Evolutionary conservation across 2,329 filamentous ascomycete genomes (phyloP), one percentile per base, ranked within the genome.

Genomic region (Penicillium griseofulvum): DNA sequence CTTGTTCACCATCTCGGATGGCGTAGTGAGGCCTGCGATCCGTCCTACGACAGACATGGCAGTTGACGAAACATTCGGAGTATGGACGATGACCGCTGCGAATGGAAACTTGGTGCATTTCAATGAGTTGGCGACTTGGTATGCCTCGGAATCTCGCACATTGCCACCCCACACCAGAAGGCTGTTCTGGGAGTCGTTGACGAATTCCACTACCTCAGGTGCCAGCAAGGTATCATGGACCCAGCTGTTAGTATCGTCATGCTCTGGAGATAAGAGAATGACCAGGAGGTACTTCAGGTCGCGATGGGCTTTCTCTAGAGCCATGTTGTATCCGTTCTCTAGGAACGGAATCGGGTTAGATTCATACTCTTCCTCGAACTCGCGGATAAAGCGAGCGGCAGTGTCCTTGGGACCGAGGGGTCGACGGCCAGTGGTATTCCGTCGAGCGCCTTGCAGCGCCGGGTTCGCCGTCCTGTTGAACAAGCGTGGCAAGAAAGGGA

Each of bases 331-430:
- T 5, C 93, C 91, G 49, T 88, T 89, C 68, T 97, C 92, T 63
- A 88, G 86, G 72, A 95, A 96, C 0, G 88, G 87, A 5, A 97
- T 75, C 5, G 69, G 57, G 45, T 76, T 68, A 17, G 80, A 76
- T 0, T 91, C 91, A 68, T 97, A 94, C 66, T 96, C 90, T 74
- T 99, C 94, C 66, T 96, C 91, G 63, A 99, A 96, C 65, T 97
- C 92, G 9, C 93, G 85, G 67, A 90, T 89, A 72, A 97, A 96
- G 31, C 94, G 82, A 26, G 89, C 87, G 0, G 93, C 91, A 0
- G 91, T 93, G 68, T 99, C 94, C 54, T 89, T 85, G 1, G 93
- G 91, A 68, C 88, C 88, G 42, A 97, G 77, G 63, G 90, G 84
- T 62, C 90, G 83, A 33, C 93, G 83, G 4, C 88, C 87, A 57